Percentiles rank a stretch among this genome's conserved stretches.
phyloP scores from a whole-genome alignment of 2,329 filamentous ascomycete species.

The Sporothrix curviconia region DNA sequence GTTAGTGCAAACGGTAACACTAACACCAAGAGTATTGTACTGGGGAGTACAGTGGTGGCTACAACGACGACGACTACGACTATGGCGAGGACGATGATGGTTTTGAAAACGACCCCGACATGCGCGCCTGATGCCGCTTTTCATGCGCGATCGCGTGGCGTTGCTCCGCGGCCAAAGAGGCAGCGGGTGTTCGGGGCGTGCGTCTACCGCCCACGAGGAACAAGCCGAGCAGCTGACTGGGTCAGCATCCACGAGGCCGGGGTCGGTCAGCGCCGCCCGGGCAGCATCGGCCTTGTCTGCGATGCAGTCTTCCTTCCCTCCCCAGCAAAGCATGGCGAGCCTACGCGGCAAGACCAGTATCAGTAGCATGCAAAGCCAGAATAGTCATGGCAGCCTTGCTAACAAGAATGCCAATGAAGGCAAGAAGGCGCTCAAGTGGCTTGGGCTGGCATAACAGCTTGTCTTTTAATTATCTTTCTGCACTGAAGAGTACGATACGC shows the following conservation, averaged over 20 bases:
- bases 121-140: conserved; percentile 46
- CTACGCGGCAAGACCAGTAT: background rate
- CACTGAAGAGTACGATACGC: background rate
- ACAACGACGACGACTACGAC: conserved; percentile 5
- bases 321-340: background rate
- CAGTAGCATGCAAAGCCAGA: conserved; percentile 8
- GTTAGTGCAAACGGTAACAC: too few species aligned
- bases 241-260: conserved; percentile 15
- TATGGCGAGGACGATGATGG: conserved; percentile 25
- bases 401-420: conserved; percentile 7
- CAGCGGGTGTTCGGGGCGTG: background rate
- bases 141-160: conserved; percentile 24
- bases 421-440: conserved; percentile 47
- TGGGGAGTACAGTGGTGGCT: background rate
- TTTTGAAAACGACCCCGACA: conserved; percentile 38
- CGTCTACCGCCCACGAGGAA: background rate
- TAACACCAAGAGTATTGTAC: background rate
- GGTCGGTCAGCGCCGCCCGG: conserved; percentile 14
- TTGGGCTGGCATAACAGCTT: conserved; percentile 36
- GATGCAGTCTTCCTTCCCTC: background rate
- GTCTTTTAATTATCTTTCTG: background rate
- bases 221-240: conserved; percentile 7
- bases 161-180: conserved; percentile 19
- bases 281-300: background rate
- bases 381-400: conserved; percentile 16